These are phyloP conservation scores for Saccharomyces cerevisiae DNA, from an alignment of 805 yeast species.

Conservation along the genomic window DNA sequence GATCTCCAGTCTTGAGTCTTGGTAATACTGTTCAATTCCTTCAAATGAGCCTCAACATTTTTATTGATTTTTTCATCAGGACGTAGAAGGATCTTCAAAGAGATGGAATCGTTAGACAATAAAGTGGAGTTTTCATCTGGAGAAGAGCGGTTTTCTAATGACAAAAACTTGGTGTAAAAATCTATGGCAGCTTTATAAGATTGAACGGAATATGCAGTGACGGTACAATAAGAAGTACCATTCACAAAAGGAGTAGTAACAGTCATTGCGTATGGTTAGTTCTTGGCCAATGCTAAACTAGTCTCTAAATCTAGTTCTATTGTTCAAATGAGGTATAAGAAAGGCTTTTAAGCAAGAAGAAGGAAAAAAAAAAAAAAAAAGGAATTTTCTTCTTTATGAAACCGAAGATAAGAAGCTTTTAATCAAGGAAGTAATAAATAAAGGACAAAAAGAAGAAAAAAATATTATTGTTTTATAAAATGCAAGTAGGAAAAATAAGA, in stretches of 20 bases:
- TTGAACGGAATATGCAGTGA: conserved; percentile 43
- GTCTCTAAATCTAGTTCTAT: neutral
- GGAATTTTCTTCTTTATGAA: neutral
- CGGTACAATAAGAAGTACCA: conserved; percentile 45
- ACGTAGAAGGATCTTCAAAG: conserved; percentile 20
- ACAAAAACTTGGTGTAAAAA: conserved; percentile 40
- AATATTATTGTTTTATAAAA: neutral
- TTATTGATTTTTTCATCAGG: conserved; percentile 8
- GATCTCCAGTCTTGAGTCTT: conserved; percentile 44
- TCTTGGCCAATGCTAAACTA: neutral
- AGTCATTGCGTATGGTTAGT: conserved; percentile 11
- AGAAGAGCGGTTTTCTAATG: conserved; percentile 6
- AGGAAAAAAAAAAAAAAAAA: neutral
- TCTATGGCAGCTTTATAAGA: conserved; percentile 40
- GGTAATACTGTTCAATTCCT: conserved; percentile 5
- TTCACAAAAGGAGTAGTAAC: conserved; percentile 34
- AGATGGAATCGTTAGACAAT: conserved; percentile 19
- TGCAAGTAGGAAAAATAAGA: neutral
- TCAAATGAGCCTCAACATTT: conserved; percentile 3
- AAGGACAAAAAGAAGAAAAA: neutral
- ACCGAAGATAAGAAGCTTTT: neutral
- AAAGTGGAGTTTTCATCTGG: conserved; percentile 4
- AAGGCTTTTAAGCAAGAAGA: neutral
- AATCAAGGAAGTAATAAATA: neutral
- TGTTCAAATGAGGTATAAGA: neutral